These are phyloP conservation scores for Euclidium syriacum DNA, from an alignment of 345 rosid species.

Conservation along the genomic window DNA sequence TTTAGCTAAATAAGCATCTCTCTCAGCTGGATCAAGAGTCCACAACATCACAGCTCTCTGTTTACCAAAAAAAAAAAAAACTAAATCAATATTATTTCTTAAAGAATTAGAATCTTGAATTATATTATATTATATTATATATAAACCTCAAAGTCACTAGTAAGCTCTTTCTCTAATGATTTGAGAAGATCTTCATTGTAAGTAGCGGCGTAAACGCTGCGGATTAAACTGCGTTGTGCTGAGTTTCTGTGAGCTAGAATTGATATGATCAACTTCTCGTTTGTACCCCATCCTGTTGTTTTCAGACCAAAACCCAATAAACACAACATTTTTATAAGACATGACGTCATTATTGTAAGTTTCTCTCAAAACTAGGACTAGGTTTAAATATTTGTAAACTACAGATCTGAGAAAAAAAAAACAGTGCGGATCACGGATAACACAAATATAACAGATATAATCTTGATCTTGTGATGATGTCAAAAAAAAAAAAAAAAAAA, in stretches of 20 bases:
- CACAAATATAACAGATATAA: no score
- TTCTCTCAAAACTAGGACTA: no score
- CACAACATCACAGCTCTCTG: constrained; percentile 57
- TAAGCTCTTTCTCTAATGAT: constrained; percentile 60
- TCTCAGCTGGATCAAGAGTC: constrained; percentile 64
- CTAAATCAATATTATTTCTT: background rate
- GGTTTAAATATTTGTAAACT: no score
- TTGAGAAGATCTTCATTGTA: constrained; percentile 66
- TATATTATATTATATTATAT: background rate
- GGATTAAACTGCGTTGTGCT: constrained; percentile 49
- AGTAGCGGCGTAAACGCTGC: constrained; percentile 51
- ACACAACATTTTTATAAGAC: background rate
- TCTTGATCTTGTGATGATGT: no score
- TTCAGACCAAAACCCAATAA: background rate
- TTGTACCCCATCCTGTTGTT: constrained; percentile 83
- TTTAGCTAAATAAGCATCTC: constrained; percentile 61
- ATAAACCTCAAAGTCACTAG: constrained; percentile 61
- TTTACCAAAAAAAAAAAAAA: background rate
- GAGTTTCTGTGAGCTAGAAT: constrained; percentile 67
- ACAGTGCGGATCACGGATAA: no score
- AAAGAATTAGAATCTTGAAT: background rate
- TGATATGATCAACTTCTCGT: constrained; percentile 64
- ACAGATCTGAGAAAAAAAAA: no score
- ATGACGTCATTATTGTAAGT: no score
- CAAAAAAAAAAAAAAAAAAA: no score